Base-by-base conservation (phyloP, 495 filamentous ascomycete species). In the Cairneyella variabilis region DNA sequence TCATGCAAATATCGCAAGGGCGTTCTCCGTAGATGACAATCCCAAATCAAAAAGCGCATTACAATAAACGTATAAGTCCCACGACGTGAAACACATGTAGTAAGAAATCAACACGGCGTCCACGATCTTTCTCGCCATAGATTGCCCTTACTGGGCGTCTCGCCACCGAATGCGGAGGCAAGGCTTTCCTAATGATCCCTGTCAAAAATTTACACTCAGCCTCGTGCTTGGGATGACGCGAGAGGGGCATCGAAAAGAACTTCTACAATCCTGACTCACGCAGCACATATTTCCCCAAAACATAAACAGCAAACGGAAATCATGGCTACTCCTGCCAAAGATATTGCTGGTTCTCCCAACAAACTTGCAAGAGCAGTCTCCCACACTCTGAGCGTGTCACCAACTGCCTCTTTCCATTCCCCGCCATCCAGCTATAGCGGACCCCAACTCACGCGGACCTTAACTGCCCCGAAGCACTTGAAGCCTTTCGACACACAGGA, bases 401-500 rank as follows among this genome's bases (percentile, higher is more conserved):
- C 88, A 30, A 75, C 67, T 22, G 72, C 81, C 18, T 79, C 80
- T 16, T 89, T 89, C 65, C 76, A 83, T 58, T 85, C 83, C 47
- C 76, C 78, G 8, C 69, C 77, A n/a, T 76, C 81, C 25, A 68
- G 68, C 59, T 69, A 71, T 64, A 60, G 66, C 59, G 67, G 60
- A 46, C 56, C 59, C 50, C 32, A 61, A 25, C 51, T 66, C 34
- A 51, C 50, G 30, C 41, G 62, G 12, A 56, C 51, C 54, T 51
- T 56, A 28, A 73, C 83, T 17, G 17, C 21, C 7, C 52, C 58
- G 22, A 96, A 95, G 70, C 89, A 86, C 48, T 72, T 97, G 60
- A 97, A 97, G 71, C 95, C 95, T 18, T 99, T 99, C 69, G 85
- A 89, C 56, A 93, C 90, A 4, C 80, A 89, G 64, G 92, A 97